Percentiles rank a stretch among this genome's conserved stretches.
Evolutionary conservation across 2,329 filamentous ascomycete genomes (phyloP).

Genomic region (Pyrenochaeta sp.): DNA sequence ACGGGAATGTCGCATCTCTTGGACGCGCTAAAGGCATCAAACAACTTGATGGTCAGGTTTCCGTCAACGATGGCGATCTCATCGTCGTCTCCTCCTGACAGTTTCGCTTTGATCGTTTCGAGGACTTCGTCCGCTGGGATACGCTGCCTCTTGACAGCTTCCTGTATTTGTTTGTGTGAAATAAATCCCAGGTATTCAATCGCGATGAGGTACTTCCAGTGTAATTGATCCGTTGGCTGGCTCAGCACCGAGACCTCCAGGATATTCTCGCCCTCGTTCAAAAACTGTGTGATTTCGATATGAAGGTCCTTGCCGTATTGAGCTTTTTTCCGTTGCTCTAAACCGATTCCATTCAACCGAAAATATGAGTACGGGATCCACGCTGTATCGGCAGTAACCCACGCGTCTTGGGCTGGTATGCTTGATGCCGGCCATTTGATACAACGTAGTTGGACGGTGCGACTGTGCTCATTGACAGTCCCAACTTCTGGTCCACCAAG

Average conservation of each 20-base stretch:
- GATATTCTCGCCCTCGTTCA: slow-evolving; percentile 68
- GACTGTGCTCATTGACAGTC: slow-evolving; percentile 59
- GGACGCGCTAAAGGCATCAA: slow-evolving; percentile 55
- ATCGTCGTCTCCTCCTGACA: slow-evolving; percentile 62
- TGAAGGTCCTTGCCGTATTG: slow-evolving; percentile 80
- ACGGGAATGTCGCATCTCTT: slow-evolving; percentile 73
- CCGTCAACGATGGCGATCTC: slow-evolving; percentile 53
- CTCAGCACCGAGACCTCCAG: slow-evolving; percentile 58
- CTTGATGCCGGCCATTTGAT: slow-evolving; percentile 53
- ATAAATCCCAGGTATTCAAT: slow-evolving; percentile 74
- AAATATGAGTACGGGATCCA: slow-evolving; percentile 78
- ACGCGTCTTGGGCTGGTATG: slow-evolving; percentile 58
- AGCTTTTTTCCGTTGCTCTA: slow-evolving; percentile 69
- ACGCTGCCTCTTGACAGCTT: slow-evolving; percentile 46
- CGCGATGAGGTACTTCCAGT: slow-evolving; percentile 66
- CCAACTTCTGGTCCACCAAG: slow-evolving; percentile 38
- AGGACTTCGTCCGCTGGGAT: slow-evolving; percentile 60
- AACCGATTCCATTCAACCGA: slow-evolving; percentile 65
- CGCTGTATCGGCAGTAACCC: slow-evolving; percentile 68
- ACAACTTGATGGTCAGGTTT: slow-evolving; percentile 52
- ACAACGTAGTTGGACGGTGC: slow-evolving; percentile 74
- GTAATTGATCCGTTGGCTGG: slow-evolving; percentile 39
- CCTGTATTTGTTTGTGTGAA: slow-evolving; percentile 52
- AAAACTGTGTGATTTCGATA: slow-evolving; percentile 71
- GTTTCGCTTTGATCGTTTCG: slow-evolving; percentile 62